Evolutionary conservation across 2,329 filamentous ascomycete species (phyloP), one percentile per base, ranked within the genome.

Genomic region (Clarireedia paspali): DNA sequence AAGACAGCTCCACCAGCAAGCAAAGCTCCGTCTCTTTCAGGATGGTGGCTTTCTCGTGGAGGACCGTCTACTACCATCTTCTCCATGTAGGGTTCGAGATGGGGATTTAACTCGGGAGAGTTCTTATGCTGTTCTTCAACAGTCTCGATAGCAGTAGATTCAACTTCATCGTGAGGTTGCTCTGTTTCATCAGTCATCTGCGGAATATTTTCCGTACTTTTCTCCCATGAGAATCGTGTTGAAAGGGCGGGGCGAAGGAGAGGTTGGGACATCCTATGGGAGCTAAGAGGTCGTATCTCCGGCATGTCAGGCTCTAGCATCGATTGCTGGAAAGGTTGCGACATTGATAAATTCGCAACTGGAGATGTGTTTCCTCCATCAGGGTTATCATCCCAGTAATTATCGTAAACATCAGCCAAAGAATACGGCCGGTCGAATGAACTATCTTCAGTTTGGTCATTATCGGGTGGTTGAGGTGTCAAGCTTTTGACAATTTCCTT

Each of bases 401-500:
- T 82, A 56, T 85, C 84, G 63, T 88, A 88, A 46, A 87, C 83
- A 58, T 77, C 77, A 0, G 82, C 78, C 2, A 87, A 72, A 30
- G 27, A 30, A 62, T 87, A 84, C 17, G 77, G 81, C 67, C 84
- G 88, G 51, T 85, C 82, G 42, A 81, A 72, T 5, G 57, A 14
- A 24, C 40, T 36, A 3, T 64, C 60, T 15, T 56, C 50, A 12
- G 50, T 47, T 14, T 23, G 50, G 42, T 54, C 55, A 6, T 64
- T 47, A 47, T 63, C 48, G 5, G 71, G 64, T 30, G 71, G 71
- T 12, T 73, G 67, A 0, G 84, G 78, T 54, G 77, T 84, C 2
- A 91, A 73, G 44, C 83, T 87, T 57, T 81, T 82, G 53, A 89
- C 82, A 54, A 91, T 91, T 63, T 91, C 88, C 57, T 89, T 85